Evolutionary conservation across 2,329 filamentous ascomycete genomes (phyloP), one percentile per base, ranked within the genome.

Genomic region (Cylindrodendrum hubeiense): DNA sequence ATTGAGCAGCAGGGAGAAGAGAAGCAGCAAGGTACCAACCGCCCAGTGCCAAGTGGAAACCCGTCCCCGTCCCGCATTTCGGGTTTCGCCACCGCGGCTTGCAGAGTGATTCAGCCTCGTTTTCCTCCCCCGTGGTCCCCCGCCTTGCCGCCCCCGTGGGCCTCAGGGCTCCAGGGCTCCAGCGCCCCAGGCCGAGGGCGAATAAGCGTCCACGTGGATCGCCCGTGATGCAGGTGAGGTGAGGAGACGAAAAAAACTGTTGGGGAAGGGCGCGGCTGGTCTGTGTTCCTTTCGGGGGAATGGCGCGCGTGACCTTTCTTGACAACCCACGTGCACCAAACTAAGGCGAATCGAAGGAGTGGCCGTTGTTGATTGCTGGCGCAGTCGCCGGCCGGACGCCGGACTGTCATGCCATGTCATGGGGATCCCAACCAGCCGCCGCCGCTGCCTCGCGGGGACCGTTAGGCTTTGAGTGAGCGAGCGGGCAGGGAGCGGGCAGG

Each of bases 131-230:
- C 44, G 21, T 13, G 24, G 12, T 19, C 44, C 19, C 10, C 44
- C 21, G 5, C 21, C 2, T 8, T 9, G n/a, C 12, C 41, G 12
- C 33, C 30, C 33, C 33, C 33, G 33, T 13, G 33, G 3, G 33
- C 33, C 9, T 34, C 33, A 13, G 33, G 10, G 33, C 33, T 17
- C 34, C 15, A 6, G 13, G 34, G 3, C 4, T 13, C 37, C 17
- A n/a, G n/a, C 33, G 33, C 33, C 15, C 15, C 6, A n/a, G 34
- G 37, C 37, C 37, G 37, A 39, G 56, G 50, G 9, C 69, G 64
- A 74, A 74, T 72, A 54, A 65, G 54, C 41, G 56, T 64, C 53
- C 44, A 66, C 61, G 65, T 62, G 62, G 61, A 72, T 70, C 59
- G 55, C 39, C 50, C 63, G 65, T 57, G 63, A 66, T 67, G 68